A percentile compares a stretch with the other conserved stretches of the same genome.
phyloP scores from a whole-genome alignment of 768 basidiomycete species.

The Russula lepida region DNA sequence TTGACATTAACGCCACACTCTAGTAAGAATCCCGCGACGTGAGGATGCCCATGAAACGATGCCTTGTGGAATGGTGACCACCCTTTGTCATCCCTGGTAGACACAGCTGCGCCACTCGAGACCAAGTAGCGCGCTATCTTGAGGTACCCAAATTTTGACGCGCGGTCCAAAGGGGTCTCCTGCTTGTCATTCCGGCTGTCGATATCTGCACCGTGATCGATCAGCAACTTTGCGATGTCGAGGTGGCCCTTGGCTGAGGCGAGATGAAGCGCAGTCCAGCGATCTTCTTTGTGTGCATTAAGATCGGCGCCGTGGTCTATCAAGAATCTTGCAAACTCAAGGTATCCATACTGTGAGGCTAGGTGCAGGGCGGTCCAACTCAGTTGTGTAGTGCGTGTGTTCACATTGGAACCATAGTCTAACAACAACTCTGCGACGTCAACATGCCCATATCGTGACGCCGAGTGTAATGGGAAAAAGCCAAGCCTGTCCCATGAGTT shows the following conservation, averaged over 20 bases:
- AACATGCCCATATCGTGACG: background rate
- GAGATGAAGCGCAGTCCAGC: background rate
- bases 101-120: background rate
- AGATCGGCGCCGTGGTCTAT: background rate
- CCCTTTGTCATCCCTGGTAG: background rate
- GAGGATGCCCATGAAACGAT: background rate
- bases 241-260: background rate
- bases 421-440: background rate
- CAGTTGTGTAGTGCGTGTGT: no score
- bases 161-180: background rate
- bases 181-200: background rate
- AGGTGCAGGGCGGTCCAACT: no score
- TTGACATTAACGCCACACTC: background rate
- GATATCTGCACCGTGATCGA: background rate
- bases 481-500: background rate
- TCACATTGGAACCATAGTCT: background rate
- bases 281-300: background rate
- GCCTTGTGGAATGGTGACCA: background rate
- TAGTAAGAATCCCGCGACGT: background rate
- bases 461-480: background rate
- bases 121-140: background rate
- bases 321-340: no score
- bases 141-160: background rate
- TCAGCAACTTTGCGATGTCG: background rate
- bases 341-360: no score